phyloP scores from a whole-genome alignment of 139 green algal genomes.

The Chlamydomonas incerta region DNA sequence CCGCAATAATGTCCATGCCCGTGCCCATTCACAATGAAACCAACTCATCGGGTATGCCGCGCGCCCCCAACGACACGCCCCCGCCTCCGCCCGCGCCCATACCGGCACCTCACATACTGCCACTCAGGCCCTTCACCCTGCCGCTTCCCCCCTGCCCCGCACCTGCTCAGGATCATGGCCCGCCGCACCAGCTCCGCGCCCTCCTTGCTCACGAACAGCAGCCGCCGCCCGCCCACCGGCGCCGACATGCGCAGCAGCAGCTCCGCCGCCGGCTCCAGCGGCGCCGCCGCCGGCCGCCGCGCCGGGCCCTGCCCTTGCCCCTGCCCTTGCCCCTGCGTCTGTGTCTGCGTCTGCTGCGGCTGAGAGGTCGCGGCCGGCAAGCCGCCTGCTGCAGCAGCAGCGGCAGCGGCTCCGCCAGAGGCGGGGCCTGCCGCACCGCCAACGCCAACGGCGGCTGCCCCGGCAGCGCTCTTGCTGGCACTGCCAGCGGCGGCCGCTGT shows the following conservation, averaged over 20 bases:
- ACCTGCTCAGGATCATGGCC: conserved; percentile 36
- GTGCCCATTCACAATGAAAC: too few relatives aligned
- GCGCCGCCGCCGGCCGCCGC: background rate
- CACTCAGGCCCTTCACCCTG: background rate
- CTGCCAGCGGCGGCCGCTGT: background rate
- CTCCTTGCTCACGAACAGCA: conserved; percentile 38
- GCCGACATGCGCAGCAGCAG: conserved; percentile 33
- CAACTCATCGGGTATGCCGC: too few relatives aligned
- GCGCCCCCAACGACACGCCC: too few relatives aligned
- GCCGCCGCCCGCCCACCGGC: conserved; percentile 19
- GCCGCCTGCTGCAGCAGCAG: too few relatives aligned
- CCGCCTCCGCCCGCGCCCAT: too few relatives aligned
- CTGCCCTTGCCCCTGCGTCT: background rate
- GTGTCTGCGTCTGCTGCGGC: background rate
- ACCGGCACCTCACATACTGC: too few relatives aligned
- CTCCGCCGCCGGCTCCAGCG: conserved; percentile 8
- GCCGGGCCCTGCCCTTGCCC: background rate
- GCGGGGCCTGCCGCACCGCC: too few relatives aligned
- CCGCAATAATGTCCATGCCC: too few relatives aligned
- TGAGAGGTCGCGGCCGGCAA: too few relatives aligned
- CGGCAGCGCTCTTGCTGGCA: background rate
- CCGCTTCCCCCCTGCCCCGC: background rate
- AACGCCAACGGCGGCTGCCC: too few relatives aligned
- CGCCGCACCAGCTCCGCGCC: conserved; percentile 27
- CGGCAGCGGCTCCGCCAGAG: too few relatives aligned